These are phyloP conservation scores for Neurospora sp. DNA, from an alignment of 2,329 filamentous ascomycete species.

Conservation along the genomic window DNA sequence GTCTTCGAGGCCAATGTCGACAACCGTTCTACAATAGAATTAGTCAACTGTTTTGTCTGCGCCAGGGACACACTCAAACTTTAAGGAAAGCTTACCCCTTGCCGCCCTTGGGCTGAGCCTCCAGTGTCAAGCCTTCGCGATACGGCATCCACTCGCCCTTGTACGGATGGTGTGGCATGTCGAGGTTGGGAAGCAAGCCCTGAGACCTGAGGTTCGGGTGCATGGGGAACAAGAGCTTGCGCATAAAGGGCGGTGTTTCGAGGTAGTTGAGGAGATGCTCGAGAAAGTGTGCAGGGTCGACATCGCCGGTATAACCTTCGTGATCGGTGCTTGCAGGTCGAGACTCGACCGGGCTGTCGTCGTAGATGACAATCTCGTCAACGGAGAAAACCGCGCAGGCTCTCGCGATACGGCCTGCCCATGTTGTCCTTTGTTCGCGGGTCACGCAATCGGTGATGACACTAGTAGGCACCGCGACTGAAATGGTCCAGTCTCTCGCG, in stretches of 20 bases:
- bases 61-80: slow-evolving; percentile 12
- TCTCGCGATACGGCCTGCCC: slow-evolving; percentile 68
- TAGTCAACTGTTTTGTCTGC: background rate
- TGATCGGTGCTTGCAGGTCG: slow-evolving; percentile 39
- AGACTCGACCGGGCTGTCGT: slow-evolving; percentile 48
- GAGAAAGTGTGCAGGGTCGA: slow-evolving; percentile 71
- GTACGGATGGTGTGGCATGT: slow-evolving; percentile 77
- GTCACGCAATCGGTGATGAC: slow-evolving; percentile 63
- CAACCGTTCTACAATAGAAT: slow-evolving; percentile 35
- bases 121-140: slow-evolving; percentile 63
- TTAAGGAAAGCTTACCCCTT: slow-evolving; percentile 20
- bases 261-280: slow-evolving; percentile 71
- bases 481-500: slow-evolving; percentile 63
- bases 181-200: slow-evolving; percentile 63
- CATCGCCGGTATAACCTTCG: slow-evolving; percentile 53
- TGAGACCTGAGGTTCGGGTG: slow-evolving; percentile 69
- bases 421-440: slow-evolving; percentile 63
- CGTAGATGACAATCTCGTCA: slow-evolving; percentile 75
- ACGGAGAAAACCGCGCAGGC: slow-evolving; percentile 74
- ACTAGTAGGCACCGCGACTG: slow-evolving; percentile 68
- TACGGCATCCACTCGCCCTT: slow-evolving; percentile 69
- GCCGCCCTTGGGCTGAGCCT: slow-evolving; percentile 30
- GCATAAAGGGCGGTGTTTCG: slow-evolving; percentile 75
- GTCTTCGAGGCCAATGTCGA: slow-evolving; percentile 47
- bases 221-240: slow-evolving; percentile 63